Conservation (phyloP, 108 stramenopile genomes). For the Pseudonitzschia multiseries region DNA sequence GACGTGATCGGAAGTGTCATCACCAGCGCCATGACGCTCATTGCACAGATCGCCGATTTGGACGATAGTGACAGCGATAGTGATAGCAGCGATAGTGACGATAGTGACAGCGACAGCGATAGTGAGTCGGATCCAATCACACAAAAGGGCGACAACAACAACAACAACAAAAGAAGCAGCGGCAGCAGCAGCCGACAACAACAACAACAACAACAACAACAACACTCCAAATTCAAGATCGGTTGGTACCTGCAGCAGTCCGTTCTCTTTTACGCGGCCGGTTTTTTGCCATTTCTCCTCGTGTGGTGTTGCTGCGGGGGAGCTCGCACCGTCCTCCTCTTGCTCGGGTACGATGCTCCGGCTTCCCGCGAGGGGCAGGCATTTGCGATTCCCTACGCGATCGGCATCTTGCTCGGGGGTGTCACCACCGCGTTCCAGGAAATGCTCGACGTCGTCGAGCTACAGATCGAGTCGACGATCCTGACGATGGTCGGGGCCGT, state of each 20-base stretch:
- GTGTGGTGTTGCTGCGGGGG: slow-evolving; percentile 28
- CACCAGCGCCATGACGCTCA: neutral
- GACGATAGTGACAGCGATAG: too few relatives aligned
- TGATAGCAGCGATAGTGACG: slow-evolving; percentile 24
- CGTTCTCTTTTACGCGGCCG: slow-evolving; percentile 36
- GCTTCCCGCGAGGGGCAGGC: slow-evolving; percentile 36
- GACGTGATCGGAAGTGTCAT: neutral
- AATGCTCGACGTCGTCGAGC: slow-evolving; percentile 49
- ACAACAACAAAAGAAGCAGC: too few relatives aligned
- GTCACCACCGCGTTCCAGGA: slow-evolving; percentile 27
- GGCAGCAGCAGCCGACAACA: too few relatives aligned
- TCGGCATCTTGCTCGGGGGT: slow-evolving; percentile 15
- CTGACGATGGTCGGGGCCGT: slow-evolving; percentile 15
- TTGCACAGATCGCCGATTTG: neutral
- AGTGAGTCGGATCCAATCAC: too few relatives aligned
- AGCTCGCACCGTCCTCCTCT: slow-evolving; percentile 37
- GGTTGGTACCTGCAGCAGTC: slow-evolving; percentile 63
- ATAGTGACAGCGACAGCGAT: too few relatives aligned
- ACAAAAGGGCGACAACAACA: too few relatives aligned
- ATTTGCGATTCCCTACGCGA: slow-evolving; percentile 28
- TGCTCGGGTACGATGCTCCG: slow-evolving; percentile 44
- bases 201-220: too few relatives aligned
- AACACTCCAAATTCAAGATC: slow-evolving; percentile 44
- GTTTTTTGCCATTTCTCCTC: slow-evolving; percentile 30
- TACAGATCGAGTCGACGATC: slow-evolving; percentile 38